A percentile compares a stretch with the other conserved stretches of the same genome.
Conservation (phyloP, 73 alveolate species). For the Tetrahymena elliotti region DNA sequence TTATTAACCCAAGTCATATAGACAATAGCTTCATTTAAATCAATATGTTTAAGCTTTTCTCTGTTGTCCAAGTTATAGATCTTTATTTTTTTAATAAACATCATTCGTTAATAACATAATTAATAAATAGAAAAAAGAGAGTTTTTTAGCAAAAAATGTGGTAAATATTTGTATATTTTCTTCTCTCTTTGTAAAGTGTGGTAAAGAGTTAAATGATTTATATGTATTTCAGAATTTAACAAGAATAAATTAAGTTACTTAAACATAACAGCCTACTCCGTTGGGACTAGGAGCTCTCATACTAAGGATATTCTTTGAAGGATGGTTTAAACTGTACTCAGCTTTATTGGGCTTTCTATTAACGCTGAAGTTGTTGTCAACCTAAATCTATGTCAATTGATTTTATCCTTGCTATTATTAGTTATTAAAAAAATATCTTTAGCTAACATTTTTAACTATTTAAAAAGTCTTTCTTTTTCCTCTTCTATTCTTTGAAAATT, state of each 20-base stretch:
- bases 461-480: neutral
- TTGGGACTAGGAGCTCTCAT: slow-evolving; percentile 67
- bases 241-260: neutral
- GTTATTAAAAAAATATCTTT: neutral
- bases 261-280: slow-evolving; percentile 10
- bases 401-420: neutral
- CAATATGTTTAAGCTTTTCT: slow-evolving; percentile 61
- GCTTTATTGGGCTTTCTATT: slow-evolving; percentile 95
- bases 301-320: slow-evolving; percentile 84
- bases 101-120: neutral
- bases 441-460: neutral
- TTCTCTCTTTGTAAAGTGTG: neutral
- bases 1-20: slow-evolving; percentile 74
- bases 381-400: slow-evolving; percentile 35
- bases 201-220: neutral
- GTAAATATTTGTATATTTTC: slow-evolving; percentile 45
- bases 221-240: neutral
- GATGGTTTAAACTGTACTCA: slow-evolving; percentile 94
- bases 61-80: slow-evolving; percentile 68
- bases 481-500: neutral
- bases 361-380: slow-evolving; percentile 49
- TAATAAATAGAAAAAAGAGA: neutral
- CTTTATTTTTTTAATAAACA: slow-evolving; percentile 1
- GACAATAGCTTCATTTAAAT: slow-evolving; percentile 61
- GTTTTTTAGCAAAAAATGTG: neutral